Evolutionary conservation across 176 grass and related monocot species (phyloP).

Genomic region (Phoenix roebelenii): DNA sequence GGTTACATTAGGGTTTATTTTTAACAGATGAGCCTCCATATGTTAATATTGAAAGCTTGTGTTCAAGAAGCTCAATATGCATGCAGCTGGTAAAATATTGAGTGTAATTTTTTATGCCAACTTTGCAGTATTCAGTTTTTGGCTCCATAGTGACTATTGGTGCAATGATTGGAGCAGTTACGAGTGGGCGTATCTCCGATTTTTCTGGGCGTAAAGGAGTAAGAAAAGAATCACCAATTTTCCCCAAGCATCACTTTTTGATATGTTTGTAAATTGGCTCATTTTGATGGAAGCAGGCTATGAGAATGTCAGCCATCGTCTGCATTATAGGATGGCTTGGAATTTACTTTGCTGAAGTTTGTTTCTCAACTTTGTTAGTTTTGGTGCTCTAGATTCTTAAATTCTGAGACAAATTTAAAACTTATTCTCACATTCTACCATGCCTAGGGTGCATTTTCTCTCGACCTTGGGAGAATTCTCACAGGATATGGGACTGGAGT

Average conservation of each 20-base stretch:
- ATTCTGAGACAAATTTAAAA: not conserved
- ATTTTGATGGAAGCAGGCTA: conserved; percentile 29
- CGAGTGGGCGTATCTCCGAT: conserved; percentile 39
- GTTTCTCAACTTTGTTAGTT: not conserved
- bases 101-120: no score
- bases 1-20: no score
- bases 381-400: no score
- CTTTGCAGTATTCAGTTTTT: conserved; percentile 42
- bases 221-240: not conserved
- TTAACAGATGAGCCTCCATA: no score
- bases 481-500: conserved; percentile 47
- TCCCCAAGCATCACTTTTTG: no score
- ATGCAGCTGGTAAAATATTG: no score
- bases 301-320: conserved; percentile 41
- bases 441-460: conserved; percentile 25
- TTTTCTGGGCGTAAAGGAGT: conserved; percentile 49
- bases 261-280: not conserved
- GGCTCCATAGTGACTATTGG: conserved; percentile 47
- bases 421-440: not conserved
- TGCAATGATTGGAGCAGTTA: conserved; percentile 40
- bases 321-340: conserved; percentile 48
- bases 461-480: conserved; percentile 37
- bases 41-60: no score
- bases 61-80: no score
- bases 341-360: conserved; percentile 37